Evolutionary conservation across 2,329 filamentous ascomycete genomes (phyloP).

Genomic region (Aspergillus amoenus): DNA sequence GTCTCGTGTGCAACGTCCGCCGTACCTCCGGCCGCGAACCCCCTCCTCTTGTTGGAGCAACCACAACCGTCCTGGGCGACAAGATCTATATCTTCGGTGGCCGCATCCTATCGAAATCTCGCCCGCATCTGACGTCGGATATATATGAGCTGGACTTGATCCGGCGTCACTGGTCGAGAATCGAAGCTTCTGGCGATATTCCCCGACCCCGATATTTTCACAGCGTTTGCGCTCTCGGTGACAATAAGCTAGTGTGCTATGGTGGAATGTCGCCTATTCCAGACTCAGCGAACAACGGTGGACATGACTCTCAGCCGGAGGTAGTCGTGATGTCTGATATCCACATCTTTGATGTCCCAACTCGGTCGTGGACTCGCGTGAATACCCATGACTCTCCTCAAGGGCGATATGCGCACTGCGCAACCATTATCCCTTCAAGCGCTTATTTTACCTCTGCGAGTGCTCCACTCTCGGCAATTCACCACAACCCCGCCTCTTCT

Average conservation of each 20-base stretch:
- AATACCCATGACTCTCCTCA: slow-evolving; percentile 79
- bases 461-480: slow-evolving; percentile 80
- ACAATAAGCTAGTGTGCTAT: slow-evolving; percentile 96
- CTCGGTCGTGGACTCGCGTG: slow-evolving; percentile 81
- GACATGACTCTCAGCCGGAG: slow-evolving; percentile 70
- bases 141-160: slow-evolving; percentile 93
- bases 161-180: slow-evolving; percentile 85
- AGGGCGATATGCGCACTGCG: slow-evolving; percentile 94
- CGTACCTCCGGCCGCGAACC: slow-evolving; percentile 90
- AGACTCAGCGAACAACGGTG: slow-evolving; percentile 40
- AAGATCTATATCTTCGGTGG: slow-evolving; percentile 97
- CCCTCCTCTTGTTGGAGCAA: slow-evolving; percentile 87
- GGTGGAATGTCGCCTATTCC: slow-evolving; percentile 90
- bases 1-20: slow-evolving; percentile 67
- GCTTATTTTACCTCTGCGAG: slow-evolving; percentile 81
- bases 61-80: slow-evolving; percentile 91
- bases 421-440: slow-evolving; percentile 84
- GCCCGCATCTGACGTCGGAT: slow-evolving; percentile 82
- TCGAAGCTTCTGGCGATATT: slow-evolving; percentile 79
- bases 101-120: slow-evolving; percentile 77
- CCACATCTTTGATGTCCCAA: slow-evolving; percentile 86
- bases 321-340: slow-evolving; percentile 98
- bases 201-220: slow-evolving; percentile 95
- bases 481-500: slow-evolving; percentile 81
- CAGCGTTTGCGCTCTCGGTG: slow-evolving; percentile 88